phyloP scores from a whole-genome alignment of 148 eudicot genomes.

The Dysphania ambrosioides region DNA sequence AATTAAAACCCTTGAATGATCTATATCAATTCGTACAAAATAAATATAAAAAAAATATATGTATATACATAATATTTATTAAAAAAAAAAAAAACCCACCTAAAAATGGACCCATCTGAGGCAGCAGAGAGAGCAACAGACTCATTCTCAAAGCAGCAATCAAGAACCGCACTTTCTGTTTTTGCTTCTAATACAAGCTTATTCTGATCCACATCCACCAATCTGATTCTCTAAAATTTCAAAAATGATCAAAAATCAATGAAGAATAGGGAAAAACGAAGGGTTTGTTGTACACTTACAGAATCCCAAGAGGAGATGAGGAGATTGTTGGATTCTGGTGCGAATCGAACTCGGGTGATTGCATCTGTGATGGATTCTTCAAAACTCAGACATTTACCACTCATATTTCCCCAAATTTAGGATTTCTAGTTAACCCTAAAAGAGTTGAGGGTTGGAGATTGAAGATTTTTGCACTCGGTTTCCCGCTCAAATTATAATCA shows the following conservation, averaged over 20 bases:
- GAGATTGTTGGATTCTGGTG: conserved; percentile 63
- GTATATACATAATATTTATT: too few species aligned
- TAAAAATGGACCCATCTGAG: conserved; percentile 58
- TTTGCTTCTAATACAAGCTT: conserved; percentile 51
- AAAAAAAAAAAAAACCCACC: conserved; percentile 33
- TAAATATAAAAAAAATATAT: too few species aligned
- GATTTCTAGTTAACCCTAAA: not conserved
- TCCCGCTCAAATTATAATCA: too few species aligned
- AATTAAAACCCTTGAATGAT: not conserved
- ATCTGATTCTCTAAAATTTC: conserved; percentile 47
- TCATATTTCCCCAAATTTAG: conserved; percentile 25
- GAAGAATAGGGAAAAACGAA: not conserved
- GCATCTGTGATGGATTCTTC: conserved; percentile 59
- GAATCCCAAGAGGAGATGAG: conserved; percentile 93
- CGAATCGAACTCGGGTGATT: conserved; percentile 68
- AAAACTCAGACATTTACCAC: conserved; percentile 39
- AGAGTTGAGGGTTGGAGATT: too few species aligned
- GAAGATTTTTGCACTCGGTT: too few species aligned
- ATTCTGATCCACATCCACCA: conserved; percentile 55
- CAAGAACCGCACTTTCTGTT: conserved; percentile 56
- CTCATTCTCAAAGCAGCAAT: conserved; percentile 72
- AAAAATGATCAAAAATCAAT: not conserved
- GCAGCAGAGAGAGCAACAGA: conserved; percentile 48
- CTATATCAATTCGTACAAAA: too few species aligned
- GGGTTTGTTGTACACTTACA: conserved; percentile 37